Conservation (phyloP, 2,329 filamentous ascomycete genomes). For the Aspergillus sp. region DNA sequence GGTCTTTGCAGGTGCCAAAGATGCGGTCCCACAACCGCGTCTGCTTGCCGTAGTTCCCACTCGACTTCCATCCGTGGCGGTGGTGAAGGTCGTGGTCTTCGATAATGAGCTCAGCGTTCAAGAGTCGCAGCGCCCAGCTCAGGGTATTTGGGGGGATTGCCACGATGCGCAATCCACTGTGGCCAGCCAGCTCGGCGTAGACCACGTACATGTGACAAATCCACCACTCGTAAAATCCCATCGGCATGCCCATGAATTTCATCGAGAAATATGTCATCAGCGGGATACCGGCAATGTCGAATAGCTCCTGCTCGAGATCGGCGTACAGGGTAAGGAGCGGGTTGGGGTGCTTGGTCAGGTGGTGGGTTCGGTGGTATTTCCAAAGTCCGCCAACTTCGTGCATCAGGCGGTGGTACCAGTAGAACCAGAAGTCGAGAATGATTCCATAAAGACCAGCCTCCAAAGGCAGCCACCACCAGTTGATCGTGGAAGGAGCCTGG, state of each 20-base stretch:
- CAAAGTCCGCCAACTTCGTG: constrained; percentile 43
- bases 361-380: constrained; percentile 48
- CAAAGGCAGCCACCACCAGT: constrained; percentile 39
- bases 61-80: constrained; percentile 40
- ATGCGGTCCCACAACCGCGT: constrained; percentile 40
- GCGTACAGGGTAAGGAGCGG: constrained; percentile 45
- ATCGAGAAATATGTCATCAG: constrained; percentile 40
- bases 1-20: constrained; percentile 36
- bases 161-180: constrained; percentile 33
- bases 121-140: constrained; percentile 33
- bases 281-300: constrained; percentile 46
- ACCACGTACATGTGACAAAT: constrained; percentile 47
- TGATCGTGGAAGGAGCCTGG: constrained; percentile 25
- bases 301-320: constrained; percentile 44
- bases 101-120: constrained; percentile 41
- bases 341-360: constrained; percentile 48
- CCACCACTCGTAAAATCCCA: constrained; percentile 52
- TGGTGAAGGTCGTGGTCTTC: constrained; percentile 47
- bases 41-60: constrained; percentile 42
- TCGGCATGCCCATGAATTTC: constrained; percentile 39
- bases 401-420: constrained; percentile 44
- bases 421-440: constrained; percentile 46
- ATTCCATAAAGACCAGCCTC: constrained; percentile 45
- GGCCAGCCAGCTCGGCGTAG: constrained; percentile 31
- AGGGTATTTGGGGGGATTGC: constrained; percentile 35